Evolutionary conservation across 176 grass and related monocot genomes (phyloP).

Genomic region (Pharus latifolius): DNA sequence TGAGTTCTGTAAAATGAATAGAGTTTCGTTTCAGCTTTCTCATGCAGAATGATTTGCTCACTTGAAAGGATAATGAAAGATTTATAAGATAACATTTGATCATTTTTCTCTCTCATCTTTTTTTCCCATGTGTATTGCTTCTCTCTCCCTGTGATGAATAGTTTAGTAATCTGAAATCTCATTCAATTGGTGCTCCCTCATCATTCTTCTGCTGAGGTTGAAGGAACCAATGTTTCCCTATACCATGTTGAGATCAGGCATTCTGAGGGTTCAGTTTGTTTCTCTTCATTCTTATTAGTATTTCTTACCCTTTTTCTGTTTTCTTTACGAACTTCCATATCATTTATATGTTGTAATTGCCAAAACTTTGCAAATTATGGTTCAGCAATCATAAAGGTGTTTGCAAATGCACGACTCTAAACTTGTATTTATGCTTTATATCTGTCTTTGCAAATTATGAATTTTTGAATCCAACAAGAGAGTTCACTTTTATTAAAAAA

Average conservation of each 20-base stretch:
- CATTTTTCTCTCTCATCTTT: not conserved
- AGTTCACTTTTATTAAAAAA: too few relatives aligned
- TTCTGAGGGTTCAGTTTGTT: constrained; percentile 34
- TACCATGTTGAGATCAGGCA: constrained; percentile 32
- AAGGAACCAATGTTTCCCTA: constrained; percentile 20
- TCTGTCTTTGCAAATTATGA: too few relatives aligned
- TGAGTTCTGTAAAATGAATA: too few relatives aligned
- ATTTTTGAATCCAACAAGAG: too few relatives aligned
- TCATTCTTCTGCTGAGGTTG: constrained; percentile 4
- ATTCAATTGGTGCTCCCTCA: constrained; percentile 44
- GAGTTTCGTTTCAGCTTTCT: not conserved
- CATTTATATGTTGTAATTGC: too few relatives aligned
- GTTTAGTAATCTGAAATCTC: constrained; percentile 52
- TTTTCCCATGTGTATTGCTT: not conserved
- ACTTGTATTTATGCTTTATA: too few relatives aligned
- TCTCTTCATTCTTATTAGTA: not conserved
- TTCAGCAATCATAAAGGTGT: too few relatives aligned
- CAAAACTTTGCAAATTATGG: too few relatives aligned
- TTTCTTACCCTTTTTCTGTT: too few relatives aligned
- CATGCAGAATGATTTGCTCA: not conserved
- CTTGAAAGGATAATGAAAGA: not conserved
- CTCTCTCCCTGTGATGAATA: constrained; percentile 31
- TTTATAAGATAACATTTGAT: not conserved
- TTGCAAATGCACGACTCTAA: too few relatives aligned
- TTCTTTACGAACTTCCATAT: too few relatives aligned